Conservation (phyloP, 1,284 basidiomycete genomes). For the Ustilago xerochloae region DNA sequence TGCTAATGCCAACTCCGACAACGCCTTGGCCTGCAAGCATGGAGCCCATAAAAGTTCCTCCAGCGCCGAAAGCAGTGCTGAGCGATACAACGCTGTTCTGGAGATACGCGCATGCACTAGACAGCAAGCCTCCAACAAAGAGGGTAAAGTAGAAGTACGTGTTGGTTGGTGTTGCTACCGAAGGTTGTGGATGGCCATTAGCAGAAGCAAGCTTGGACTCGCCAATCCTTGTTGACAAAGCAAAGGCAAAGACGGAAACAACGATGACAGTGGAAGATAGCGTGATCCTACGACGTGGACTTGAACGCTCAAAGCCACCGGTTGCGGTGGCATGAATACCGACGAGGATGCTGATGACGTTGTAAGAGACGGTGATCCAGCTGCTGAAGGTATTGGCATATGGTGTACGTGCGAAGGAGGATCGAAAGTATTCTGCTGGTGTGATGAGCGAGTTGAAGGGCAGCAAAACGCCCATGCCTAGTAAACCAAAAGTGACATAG, state of each 20-base stretch:
- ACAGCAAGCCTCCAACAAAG: conserved; percentile 38
- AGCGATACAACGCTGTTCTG: conserved; percentile 63
- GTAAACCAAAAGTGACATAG: conserved; percentile 49
- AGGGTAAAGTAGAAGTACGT: conserved; percentile 49
- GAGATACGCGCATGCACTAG: conserved; percentile 55
- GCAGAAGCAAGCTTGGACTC: not conserved
- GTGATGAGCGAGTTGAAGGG: conserved; percentile 64
- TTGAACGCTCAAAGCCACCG: conserved; percentile 46
- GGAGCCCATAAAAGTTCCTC: conserved; percentile 53
- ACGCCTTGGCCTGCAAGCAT: conserved; percentile 64
- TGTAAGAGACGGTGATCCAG: conserved; percentile 61
- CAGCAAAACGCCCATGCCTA: conserved; percentile 46
- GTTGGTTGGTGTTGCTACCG: conserved; percentile 7
- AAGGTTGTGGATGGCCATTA: not conserved
- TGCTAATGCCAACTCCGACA: conserved; percentile 54
- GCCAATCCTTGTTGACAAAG: conserved; percentile 36
- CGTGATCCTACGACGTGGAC: conserved; percentile 37
- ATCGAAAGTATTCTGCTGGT: conserved; percentile 62
- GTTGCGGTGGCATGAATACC: conserved; percentile 53
- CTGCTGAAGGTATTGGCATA: conserved; percentile 55
- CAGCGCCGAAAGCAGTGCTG: conserved; percentile 54
- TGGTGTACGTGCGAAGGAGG: conserved; percentile 40
- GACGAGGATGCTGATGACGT: conserved; percentile 56
- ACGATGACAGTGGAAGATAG: conserved; percentile 35
- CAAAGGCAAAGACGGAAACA: conserved; percentile 35